Evolutionary conservation across 2,329 filamentous ascomycete species (phyloP), one percentile per base, ranked within the genome.

Genomic region (Coleophoma cylindrospora): DNA sequence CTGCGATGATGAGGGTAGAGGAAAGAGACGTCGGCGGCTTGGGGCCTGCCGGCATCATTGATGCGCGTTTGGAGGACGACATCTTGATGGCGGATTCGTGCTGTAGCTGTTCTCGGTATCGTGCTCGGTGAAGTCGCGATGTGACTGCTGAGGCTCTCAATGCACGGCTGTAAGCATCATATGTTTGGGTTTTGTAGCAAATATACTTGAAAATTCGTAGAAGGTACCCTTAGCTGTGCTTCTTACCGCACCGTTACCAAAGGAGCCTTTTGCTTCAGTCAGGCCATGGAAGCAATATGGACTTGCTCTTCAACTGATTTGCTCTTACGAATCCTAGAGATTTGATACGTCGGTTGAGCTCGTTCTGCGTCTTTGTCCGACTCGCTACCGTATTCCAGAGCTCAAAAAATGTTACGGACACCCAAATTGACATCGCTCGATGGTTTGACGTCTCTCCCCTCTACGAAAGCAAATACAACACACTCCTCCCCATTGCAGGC

Each of bases 21-120:
- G 81, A 80, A 64, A 86, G 78, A 60, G 79, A 76, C 46, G 83
- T 77, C 2, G 83, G 83, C 0, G 68, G 82, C 60, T 79, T 81
- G 2, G 81, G 80, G 12, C 76, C 72, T 36, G 73, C 68, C 49
- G 77, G 74, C 54, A 59, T 54, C 69, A 12, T 81, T 0, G 81
- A 84, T 56, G 77, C 46, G 15, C 65, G 60, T 56, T 66, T 66
- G 15, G 51, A 59, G 34, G 57, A 57, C 14, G 61, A 62, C 63
- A 66, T 66, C 14, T 43, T 57, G 47, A 33, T 40, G 40, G 34
- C 43, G 32, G 34, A 21, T 27, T 27, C 4, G 27, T 10, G 27
- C 9, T 27, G 27, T 10, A 27, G 27, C 27, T 27, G 27, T 10
- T 27, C 27, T 27, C 27, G 27, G 27, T 27, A 27, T 27, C 27